phyloP scores from a whole-genome alignment of 2,329 filamentous ascomycete genomes.

The Decorospora gaudefroyi region DNA sequence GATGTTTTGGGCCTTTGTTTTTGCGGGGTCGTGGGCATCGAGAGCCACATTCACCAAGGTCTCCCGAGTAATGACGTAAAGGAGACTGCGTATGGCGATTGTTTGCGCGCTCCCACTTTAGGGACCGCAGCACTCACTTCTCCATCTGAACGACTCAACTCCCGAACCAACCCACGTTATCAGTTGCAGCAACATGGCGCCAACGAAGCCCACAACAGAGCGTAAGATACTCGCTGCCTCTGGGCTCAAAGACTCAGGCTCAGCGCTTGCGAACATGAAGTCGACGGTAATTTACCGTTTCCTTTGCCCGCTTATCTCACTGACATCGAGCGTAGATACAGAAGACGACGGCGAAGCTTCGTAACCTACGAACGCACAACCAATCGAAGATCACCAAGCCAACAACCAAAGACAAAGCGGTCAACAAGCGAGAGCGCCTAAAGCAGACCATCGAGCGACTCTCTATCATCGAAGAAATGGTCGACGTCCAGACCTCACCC shows the following conservation, averaged over 20 bases:
- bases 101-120: background rate
- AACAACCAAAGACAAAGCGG: background rate
- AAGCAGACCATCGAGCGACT: constrained; percentile 6
- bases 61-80: too few species aligned
- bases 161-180: background rate
- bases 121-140: background rate
- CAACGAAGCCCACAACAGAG: background rate
- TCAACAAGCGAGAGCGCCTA: constrained; percentile 2
- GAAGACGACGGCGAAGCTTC: constrained; percentile 13
- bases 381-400: constrained; percentile 10
- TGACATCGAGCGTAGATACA: constrained; percentile 6
- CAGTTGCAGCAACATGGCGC: constrained; percentile 5
- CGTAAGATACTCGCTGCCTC: background rate
- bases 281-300: constrained; percentile 5
- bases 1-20: constrained; percentile 8
- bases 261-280: constrained; percentile 5
- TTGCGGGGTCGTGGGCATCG: constrained; percentile 1
- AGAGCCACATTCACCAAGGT: constrained; percentile 6
- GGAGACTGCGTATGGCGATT: background rate
- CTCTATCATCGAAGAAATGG: constrained; percentile 1
- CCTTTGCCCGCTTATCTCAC: background rate
- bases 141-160: background rate
- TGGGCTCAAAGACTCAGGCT: background rate
- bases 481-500: background rate
- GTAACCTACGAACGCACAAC: background rate